Evolutionary conservation across 129 eudicot species (phyloP).

Genomic region (Dittrichia graveolens): DNA sequence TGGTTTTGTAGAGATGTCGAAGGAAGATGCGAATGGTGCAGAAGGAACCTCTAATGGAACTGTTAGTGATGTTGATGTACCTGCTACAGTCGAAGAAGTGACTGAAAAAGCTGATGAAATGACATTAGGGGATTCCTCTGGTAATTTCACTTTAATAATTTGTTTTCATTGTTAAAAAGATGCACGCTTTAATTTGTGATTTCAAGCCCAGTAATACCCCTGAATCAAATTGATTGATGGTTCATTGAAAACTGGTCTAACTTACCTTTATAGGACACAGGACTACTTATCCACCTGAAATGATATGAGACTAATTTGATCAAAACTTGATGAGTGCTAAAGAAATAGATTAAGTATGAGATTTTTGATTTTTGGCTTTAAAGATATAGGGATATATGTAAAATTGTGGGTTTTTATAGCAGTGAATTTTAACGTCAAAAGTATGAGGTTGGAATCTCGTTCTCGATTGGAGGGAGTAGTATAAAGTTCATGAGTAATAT

Average conservation of each 20-base stretch:
- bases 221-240: too few species aligned
- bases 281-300: not conserved
- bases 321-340: not conserved
- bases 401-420: not conserved
- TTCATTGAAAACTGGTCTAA: too few species aligned
- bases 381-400: not conserved
- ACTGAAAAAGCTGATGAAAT: conserved; percentile 31
- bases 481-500: not conserved
- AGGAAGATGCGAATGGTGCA: conserved; percentile 33
- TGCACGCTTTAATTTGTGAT: conserved; percentile 16
- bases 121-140: conserved; percentile 37
- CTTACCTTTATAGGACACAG: not conserved
- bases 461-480: not conserved
- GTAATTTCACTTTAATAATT: conserved; percentile 5
- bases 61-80: conserved; percentile 22
- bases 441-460: conserved; percentile 13
- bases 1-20: conserved; percentile 27
- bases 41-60: conserved; percentile 24
- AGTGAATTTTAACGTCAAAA: conserved; percentile 9
- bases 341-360: conserved; percentile 8
- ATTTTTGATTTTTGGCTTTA: not conserved
- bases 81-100: conserved; percentile 30
- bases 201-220: not conserved
- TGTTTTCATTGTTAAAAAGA: conserved; percentile 5
- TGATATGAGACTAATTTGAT: conserved; percentile 19